Evolutionary conservation across 495 filamentous ascomycete genomes (phyloP), one percentile per base, ranked within the genome.

Genomic region (Podospora tetraspora): DNA sequence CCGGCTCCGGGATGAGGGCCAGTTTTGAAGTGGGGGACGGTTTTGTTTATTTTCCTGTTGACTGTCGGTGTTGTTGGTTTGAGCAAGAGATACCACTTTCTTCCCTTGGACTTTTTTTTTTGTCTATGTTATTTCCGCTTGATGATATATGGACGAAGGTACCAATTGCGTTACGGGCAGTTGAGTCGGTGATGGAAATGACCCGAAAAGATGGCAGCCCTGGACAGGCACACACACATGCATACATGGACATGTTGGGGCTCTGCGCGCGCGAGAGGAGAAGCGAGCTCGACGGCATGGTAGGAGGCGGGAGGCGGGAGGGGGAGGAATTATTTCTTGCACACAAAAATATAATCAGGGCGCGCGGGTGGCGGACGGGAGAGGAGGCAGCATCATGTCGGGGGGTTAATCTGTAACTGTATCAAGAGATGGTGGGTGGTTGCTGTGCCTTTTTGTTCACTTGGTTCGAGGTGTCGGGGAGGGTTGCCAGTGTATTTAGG

Each of bases 1-100:
- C 62, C 81, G 79, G 6, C 61, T 84, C 19, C 75, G 82, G 13
- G 82, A 84, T 43, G 81, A 83, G 71, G 74, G 75, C 9, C 76
- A 74, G 59, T 76, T 72, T 24, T 77, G 70, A 67, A 32, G 4
- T 4, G 59, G 22, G 8, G 9, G n/a, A 59, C n/a, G 62, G 23
- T 11, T 58, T 58, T 57, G 10, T 68, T 69, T 57, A 34, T 62
- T 62, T 69, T 63, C 34, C 29, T 30, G 61, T 61, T 61, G 34
- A 63, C 32, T 57, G 34, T 57, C 61, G 34, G 62, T 64, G 60
- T 64, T 69, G 23, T 27, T 4, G 65, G 63, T 68, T 52, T 52
- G 43, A n/a, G 32, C 34, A 66, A 52, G 29, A 57, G 66, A 68
- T 71, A 68, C 66, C 66, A 64, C 63, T 69, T 63, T 19, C 59